Evolutionary conservation across 306 rosid species (phyloP), one percentile per base, ranked within the genome.

Genomic region (Ormosia semicastrata): DNA sequence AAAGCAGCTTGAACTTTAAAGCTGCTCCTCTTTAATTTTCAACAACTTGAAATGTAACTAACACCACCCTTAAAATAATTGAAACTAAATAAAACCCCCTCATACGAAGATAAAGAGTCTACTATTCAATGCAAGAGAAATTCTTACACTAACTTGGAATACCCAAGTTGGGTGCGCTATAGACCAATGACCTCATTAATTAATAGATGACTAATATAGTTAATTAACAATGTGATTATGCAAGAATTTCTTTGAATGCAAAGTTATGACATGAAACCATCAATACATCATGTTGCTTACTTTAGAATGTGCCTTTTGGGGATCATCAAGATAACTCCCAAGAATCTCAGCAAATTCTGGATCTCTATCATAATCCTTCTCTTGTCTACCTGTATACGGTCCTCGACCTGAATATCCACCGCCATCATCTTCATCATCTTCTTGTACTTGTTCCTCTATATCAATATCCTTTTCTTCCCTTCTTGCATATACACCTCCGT

Each of bases 311-410:
- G 93, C 95, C 77, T 83, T 92, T 37, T 91, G 82, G 10, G 98
- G 98, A 73, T 95, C 85, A 67, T 93, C 97, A 13, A 95, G 82
- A 81, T 79, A 86, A 80, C 41, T 76, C 46, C 97, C 97, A 58
- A 95, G 72, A 75, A 93, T 91, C 32, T 93, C 91, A 85, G 97
- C 98, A 29, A 90, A 80, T 74, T 93, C 98, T 40, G 98, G 98
- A 82, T 95, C 94, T 73, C 88, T 76, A 64, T 93, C 98, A 40
- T 81, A 87, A 57, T 95, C 94, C 66, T 78, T 89, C 78, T 84
- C 92, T 49, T 65, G 86, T 81, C 60, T 82, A 79, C 91, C 92
- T 46, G 76, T 53, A 76, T 84, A 77, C 53, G 85, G 83, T 77
- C 90, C 84, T n/a, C 46, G 68, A 65, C 69, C 68, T 11, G 72